Conservation (phyloP, 1,284 basidiomycete genomes). For the Quambalaria eucalypti region DNA sequence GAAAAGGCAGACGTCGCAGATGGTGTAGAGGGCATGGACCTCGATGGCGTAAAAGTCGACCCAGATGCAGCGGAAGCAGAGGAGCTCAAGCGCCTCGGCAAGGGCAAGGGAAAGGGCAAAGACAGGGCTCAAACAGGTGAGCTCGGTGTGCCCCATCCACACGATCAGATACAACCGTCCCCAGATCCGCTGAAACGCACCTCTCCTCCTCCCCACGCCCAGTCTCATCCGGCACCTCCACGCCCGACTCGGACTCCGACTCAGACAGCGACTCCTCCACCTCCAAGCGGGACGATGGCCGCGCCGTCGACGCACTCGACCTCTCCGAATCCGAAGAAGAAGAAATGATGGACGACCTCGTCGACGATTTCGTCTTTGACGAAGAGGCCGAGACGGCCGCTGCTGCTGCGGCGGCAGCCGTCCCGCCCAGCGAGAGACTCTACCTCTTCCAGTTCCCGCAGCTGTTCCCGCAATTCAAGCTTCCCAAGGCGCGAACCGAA, state of each 20-base stretch:
- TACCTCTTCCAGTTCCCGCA: conserved; percentile 88
- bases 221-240: neutral
- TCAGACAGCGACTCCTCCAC: neutral
- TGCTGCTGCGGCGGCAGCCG: conserved; percentile 11
- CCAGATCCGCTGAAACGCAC: conserved; percentile 13
- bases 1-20: conserved; percentile 9
- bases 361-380: conserved; percentile 61
- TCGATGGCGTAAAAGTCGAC: conserved; percentile 13
- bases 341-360: conserved; percentile 72
- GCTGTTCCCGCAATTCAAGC: conserved; percentile 68
- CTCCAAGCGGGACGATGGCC: conserved; percentile 48
- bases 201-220: neutral
- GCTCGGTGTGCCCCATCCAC: conserved; percentile 1
- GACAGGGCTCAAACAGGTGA: too few relatives aligned
- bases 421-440: conserved; percentile 59
- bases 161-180: conserved; percentile 2
- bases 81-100: too few relatives aligned
- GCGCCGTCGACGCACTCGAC: conserved; percentile 65
- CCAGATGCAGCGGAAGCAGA: conserved; percentile 18
- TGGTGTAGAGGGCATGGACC: neutral
- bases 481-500: neutral
- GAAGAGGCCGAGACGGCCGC: conserved; percentile 13
- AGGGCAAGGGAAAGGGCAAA: too few relatives aligned
- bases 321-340: conserved; percentile 76
- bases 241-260: neutral